Evolutionary conservation across 2,329 filamentous ascomycete genomes (phyloP), one percentile per base, ranked within the genome.

Genomic region (Stemphylium vesicarium): DNA sequence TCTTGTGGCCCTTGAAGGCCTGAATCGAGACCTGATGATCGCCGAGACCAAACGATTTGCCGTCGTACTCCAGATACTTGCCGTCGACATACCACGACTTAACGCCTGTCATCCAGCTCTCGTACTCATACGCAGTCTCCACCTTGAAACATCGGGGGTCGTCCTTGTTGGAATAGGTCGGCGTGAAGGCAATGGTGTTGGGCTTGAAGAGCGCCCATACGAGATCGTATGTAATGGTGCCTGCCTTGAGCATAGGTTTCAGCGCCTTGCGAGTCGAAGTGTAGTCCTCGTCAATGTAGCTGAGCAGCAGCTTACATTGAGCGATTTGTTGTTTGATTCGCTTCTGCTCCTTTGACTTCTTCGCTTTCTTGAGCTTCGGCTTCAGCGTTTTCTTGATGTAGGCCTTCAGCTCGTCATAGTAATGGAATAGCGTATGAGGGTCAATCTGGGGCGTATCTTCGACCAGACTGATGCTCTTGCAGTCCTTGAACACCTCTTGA

Each of bases 171-270:
- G 89, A 89, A 59, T 96, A 96, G 0, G 90, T 94, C 0, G 86
- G 85, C 0, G 88, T 80, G 71, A 89, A 94, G 1, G 86, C 88
- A 16, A 96, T 84, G 0, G 90, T 92, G 65, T 92, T 90, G 0
- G 92, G 92, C 69, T 95, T 96, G 83, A 90, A 96, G 3, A 96
- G 78, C 0, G 92, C 91, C 92, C 92, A 96, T 1, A 96, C 79
- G 2, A 96, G 82, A 53, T 96, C 91, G 64, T 93, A 96, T 0
- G 91, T 96, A 71, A 96, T 96, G 39, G 92, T 86, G 8, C 91
- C 91, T 29, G 88, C 89, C 60, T 92, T 85, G 2, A 96, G 80
- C 77, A 96, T 85, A 0, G 91, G 90, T 63, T 92, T 88, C 0
- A 96, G 81, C 1, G 88, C 90, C 74, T 92, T 91, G 71, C 94